A percentile compares a stretch with the other conserved stretches of the same genome.
These are phyloP conservation scores for Friedmanniomyces endolithicus DNA, from an alignment of 495 filamentous ascomycete species.

Conservation along the genomic window DNA sequence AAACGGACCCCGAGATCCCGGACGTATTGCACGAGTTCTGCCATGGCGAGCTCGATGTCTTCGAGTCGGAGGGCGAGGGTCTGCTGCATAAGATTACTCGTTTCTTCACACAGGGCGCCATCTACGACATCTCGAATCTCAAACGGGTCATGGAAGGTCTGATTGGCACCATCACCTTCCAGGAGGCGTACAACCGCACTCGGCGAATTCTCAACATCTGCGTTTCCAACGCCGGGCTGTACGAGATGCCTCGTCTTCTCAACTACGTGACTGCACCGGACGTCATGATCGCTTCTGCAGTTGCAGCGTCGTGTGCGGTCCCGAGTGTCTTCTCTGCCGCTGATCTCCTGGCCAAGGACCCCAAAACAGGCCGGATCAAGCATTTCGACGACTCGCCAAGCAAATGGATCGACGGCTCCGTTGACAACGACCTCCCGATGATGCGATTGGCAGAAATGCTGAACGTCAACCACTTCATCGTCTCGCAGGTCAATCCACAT, in stretches of 20 bases:
- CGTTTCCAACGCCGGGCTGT: constrained; percentile 74
- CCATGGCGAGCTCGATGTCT: constrained; percentile 73
- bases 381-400: constrained; percentile 77
- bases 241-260: constrained; percentile 72
- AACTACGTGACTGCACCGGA: constrained; percentile 92
- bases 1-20: constrained; percentile 75
- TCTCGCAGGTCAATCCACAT: constrained; percentile 91
- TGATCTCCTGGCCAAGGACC: constrained; percentile 72
- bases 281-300: constrained; percentile 92
- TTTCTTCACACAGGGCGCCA: constrained; percentile 66
- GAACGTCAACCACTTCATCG: constrained; percentile 96
- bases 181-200: constrained; percentile 88
- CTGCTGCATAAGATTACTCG: constrained; percentile 57
- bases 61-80: constrained; percentile 54
- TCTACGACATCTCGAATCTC: constrained; percentile 72
- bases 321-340: constrained; percentile 72
- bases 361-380: constrained; percentile 59
- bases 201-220: constrained; percentile 84
- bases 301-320: constrained; percentile 89
- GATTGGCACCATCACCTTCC: constrained; percentile 82
- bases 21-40: constrained; percentile 58
- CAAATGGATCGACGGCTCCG: constrained; percentile 83
- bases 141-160: constrained; percentile 65
- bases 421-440: constrained; percentile 92
- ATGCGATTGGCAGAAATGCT: constrained; percentile 86